Base-by-base conservation (phyloP, 495 filamentous ascomycete species). In the Penicillium dipodomyicola region DNA sequence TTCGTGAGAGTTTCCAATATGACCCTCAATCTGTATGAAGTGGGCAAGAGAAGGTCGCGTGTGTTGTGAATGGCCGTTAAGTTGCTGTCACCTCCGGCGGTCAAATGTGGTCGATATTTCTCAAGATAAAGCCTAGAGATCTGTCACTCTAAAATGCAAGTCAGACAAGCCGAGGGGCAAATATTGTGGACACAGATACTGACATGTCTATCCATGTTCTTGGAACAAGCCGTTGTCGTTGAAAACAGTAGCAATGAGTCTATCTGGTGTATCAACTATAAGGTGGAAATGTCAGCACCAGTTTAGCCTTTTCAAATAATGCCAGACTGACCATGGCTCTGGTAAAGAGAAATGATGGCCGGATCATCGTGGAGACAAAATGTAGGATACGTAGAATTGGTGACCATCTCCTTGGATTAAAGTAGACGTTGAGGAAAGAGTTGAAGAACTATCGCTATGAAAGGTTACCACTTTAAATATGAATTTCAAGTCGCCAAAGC, bases 1-100 rank as follows among this genome's bases (percentile, higher is more conserved):
- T 45, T 61, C 10, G 39, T 40, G 7, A 64, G 11, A 7, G 52
- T 62, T 1, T n/a, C 27, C 23, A 64, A 39, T 17, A 61, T 41
- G 11, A 59, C 56, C 22, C 19, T 40, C n/a, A 52, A 40, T 39
- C 32, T 39, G 49, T 33, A 23, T 41, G 49, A 22, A 6, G 37
- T 37, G 14, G 33, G 32, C 3, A 52, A 14, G 17, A 52, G 49
- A 25, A 27, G 49, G 33, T 52, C 23, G 30, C 49, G 49, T 37
- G 32, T 39, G 14, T 52, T 25, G 23, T 52, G 49, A 25, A 52
- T 52, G 3, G 33, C 49, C 3, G 49, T 39, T 12, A 52, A 22
- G 19, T 52, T 52, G 20, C 33, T 39, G 37, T 52, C 32, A n/a
- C 49, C 49, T 17, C 37, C 30, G 17, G 30, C 30, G 12, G 19